Evolutionary conservation across 805 yeast genomes (phyloP).

Genomic region (Wickerhamiella slavikovae): DNA sequence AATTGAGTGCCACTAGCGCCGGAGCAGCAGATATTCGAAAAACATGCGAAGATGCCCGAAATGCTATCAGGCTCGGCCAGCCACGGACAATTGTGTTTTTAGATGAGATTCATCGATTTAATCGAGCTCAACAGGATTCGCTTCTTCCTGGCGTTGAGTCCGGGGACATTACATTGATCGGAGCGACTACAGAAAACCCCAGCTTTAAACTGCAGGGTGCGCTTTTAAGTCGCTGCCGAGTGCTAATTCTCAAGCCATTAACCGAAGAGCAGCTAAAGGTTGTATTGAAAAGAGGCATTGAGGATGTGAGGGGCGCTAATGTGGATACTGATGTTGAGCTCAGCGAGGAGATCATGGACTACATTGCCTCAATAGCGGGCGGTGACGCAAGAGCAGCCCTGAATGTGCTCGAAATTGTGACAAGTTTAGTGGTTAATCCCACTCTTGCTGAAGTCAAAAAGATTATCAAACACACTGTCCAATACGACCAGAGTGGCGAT

Average conservation of each 20-base stretch:
- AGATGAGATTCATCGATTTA: constrained; percentile 85
- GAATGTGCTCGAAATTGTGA: constrained; percentile 47
- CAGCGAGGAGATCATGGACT: no score
- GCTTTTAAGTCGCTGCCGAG: constrained; percentile 62
- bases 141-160: constrained; percentile 67
- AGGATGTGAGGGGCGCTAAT: constrained; percentile 29
- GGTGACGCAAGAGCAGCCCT: constrained; percentile 83
- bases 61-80: constrained; percentile 26
- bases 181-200: constrained; percentile 97
- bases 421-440: constrained; percentile 5
- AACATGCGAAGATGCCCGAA: constrained; percentile 31
- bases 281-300: constrained; percentile 39
- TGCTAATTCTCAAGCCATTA: constrained; percentile 45
- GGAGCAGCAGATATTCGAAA: constrained; percentile 45
- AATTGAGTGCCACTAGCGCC: constrained; percentile 66
- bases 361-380: constrained; percentile 50
- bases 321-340: constrained; percentile 34
- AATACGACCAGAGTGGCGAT: constrained; percentile 78
- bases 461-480: constrained; percentile 28
- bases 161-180: constrained; percentile 65
- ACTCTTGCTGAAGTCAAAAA: constrained; percentile 15
- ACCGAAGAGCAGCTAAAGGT: constrained; percentile 26
- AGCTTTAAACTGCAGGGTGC: constrained; percentile 67
- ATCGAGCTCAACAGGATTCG: constrained; percentile 71
- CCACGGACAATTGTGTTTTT: constrained; percentile 54